phyloP scores from a whole-genome alignment of 2,329 filamentous ascomycete genomes.

The Graphilbum ipis-grandicollis region DNA sequence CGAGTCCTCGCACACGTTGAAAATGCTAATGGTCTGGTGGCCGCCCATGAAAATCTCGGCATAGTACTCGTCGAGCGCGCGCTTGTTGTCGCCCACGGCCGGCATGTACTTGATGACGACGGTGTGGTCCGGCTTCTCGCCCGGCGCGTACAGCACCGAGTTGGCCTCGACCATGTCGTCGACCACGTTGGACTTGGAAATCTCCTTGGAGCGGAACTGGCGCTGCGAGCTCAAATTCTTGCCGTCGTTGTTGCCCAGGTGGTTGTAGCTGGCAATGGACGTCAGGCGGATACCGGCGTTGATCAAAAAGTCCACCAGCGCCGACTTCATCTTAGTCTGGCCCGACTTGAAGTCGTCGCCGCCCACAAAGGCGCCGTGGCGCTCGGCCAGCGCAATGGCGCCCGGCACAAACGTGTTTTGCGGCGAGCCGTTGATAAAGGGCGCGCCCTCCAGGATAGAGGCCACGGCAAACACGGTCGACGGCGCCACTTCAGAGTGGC shows the following conservation, averaged over 20 bases:
- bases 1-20: slow-evolving; percentile 98
- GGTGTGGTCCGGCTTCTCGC: slow-evolving; percentile 92
- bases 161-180: slow-evolving; percentile 99
- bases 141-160: slow-evolving; percentile 70
- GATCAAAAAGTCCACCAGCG: slow-evolving; percentile 95
- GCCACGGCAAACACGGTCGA: slow-evolving; percentile 94
- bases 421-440: slow-evolving; percentile 98
- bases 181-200: slow-evolving; percentile 97
- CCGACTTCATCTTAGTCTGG: slow-evolving; percentile 99
- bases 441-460: slow-evolving; percentile 71
- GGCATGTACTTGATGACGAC: slow-evolving; percentile 99
- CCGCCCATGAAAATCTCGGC: slow-evolving; percentile 98
- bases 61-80: slow-evolving; percentile 96
- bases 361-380: slow-evolving; percentile 78
- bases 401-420: slow-evolving; percentile 98
- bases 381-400: slow-evolving; percentile 73
- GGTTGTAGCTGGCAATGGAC: slow-evolving; percentile 97
- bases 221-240: slow-evolving; percentile 95
- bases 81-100: slow-evolving; percentile 96
- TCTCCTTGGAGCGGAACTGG: slow-evolving; percentile 99
- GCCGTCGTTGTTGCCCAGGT: slow-evolving; percentile 97
- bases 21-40: slow-evolving; percentile 94
- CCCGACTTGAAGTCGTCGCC: slow-evolving; percentile 99
- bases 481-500: slow-evolving; percentile 82
- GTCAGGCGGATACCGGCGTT: slow-evolving; percentile 97